Base-by-base conservation (phyloP, 2,329 filamentous ascomycete species). In the Sporothrix inflata region DNA sequence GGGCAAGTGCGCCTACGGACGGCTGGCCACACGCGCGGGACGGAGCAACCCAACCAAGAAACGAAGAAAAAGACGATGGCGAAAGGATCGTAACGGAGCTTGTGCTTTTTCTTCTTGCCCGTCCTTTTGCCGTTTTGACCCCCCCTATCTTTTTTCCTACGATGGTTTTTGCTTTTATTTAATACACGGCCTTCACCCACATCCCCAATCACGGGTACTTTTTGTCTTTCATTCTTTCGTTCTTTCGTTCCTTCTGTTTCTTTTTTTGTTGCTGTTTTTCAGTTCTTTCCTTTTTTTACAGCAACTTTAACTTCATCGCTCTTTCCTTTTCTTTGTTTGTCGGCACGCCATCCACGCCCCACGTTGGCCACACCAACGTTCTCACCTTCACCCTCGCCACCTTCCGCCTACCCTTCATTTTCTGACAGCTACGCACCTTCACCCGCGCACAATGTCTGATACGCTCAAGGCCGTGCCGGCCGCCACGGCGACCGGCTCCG, bases 401-500 rank as follows among this genome's bases (percentile, higher is more conserved):
- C 9, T 38, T 8, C n/a, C 4, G 19, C 14, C 27, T 27, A 16
- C 21, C 14, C 24, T 27, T 5, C 24, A 34, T 27, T 9, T 55
- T 9, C 3, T 2, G 1, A 42, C 1, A 3, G 5, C 51, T 3
- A 19, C 53, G 19, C 45, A 27, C 12, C 30, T 9, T 4, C 5
- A 27, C 12, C 30, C 19, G 1, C 5, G 12, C 70, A 51, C n/a
- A 27, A 72, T 69, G 63, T 40, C 51, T 21, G 70, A 68, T 8
- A 14, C 42, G 11, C 53, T 45, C 16, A 40, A 24, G 40, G 51
- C 51, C 70, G 66, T 49, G 51, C 30, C 63, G 42, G 70, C 70
- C 24, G 40, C 30, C 24, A 16, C 34, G 38, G 38, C 38, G n/a
- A 34, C 40, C n/a, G 38, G 4, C 12, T 65, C 60, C 7, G 21